Percentiles rank a stretch among this genome's conserved stretches.
Conservation (phyloP, 1,139 yeast species). For the Hemisphaericaspora lyxosophila region DNA sequence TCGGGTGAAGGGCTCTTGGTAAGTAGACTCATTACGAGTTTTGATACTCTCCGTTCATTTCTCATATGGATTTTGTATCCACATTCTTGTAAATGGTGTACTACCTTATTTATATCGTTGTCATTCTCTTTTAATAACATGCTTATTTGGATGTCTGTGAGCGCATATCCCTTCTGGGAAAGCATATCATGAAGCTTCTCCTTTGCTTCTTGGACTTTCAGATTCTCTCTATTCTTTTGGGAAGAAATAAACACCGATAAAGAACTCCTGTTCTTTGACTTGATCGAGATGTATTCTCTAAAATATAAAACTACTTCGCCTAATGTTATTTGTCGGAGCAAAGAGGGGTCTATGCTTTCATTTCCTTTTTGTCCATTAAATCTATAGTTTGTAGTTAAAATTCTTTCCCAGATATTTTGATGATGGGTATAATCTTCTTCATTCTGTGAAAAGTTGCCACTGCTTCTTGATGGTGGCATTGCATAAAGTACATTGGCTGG, state of each 20-base stretch:
- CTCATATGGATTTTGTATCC: constrained; percentile 3
- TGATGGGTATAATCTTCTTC: constrained; percentile 38
- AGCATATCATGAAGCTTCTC: constrained; percentile 6
- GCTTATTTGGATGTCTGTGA: constrained; percentile 9
- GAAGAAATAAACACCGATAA: constrained; percentile 16
- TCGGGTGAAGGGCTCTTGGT: neutral
- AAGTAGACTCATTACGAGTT: neutral
- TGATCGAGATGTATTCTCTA: constrained; percentile 31
- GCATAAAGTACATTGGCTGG: constrained; percentile 24
- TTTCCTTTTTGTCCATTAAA: constrained; percentile 33
- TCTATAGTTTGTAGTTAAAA: constrained; percentile 39
- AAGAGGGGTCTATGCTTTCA: constrained; percentile 31
- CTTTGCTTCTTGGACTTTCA: constrained; percentile 5
- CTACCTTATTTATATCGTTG: constrained; percentile 5
- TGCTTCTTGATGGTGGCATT: constrained; percentile 22
- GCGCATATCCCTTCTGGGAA: constrained; percentile 4
- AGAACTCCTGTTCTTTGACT: constrained; percentile 32
- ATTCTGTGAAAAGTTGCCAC: constrained; percentile 25
- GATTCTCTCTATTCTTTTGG: constrained; percentile 6
- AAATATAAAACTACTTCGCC: constrained; percentile 33
- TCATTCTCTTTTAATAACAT: constrained; percentile 6
- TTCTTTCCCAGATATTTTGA: constrained; percentile 48
- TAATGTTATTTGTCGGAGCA: constrained; percentile 26
- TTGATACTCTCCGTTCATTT: neutral
- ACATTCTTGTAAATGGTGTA: constrained; percentile 3